These are phyloP conservation scores for Fusarium sp. DNA, from an alignment of 2,329 filamentous ascomycete genomes.

Conservation along the genomic window DNA sequence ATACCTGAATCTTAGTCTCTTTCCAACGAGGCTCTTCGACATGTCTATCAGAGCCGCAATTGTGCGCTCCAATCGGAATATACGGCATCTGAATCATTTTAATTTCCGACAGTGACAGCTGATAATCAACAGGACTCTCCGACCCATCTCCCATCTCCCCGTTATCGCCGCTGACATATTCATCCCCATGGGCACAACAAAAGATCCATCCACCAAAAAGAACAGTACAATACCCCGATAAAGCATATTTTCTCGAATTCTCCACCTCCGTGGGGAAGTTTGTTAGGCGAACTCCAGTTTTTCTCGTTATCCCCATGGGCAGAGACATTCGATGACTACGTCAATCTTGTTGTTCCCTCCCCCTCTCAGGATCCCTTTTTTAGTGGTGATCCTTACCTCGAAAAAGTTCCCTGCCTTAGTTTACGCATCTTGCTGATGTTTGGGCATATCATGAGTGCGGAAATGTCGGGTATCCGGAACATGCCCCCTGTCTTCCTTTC, in stretches of 20 bases:
- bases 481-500: neutral
- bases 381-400: neutral
- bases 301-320: neutral
- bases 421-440: neutral
- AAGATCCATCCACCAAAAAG: neutral
- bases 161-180: too few species aligned
- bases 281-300: conserved; percentile 15
- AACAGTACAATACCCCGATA: neutral
- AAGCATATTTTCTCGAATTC: conserved; percentile 14
- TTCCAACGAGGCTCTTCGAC: neutral
- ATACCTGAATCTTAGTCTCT: neutral
- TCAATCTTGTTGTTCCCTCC: neutral
- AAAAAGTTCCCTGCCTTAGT: conserved; percentile 3
- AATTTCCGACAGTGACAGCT: conserved; percentile 3
- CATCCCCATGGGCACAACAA: neutral
- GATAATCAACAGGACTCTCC: conserved; percentile 1
- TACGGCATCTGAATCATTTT: neutral
- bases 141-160: neutral
- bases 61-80: conserved; percentile 27
- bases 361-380: neutral
- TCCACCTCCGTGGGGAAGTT: conserved; percentile 25
- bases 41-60: conserved; percentile 13
- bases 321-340: conserved; percentile 1
- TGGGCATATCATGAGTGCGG: neutral
- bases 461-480: conserved; percentile 13